Base-by-base conservation (phyloP, 148 eudicot genomes). In the Talinum fruticosum region DNA sequence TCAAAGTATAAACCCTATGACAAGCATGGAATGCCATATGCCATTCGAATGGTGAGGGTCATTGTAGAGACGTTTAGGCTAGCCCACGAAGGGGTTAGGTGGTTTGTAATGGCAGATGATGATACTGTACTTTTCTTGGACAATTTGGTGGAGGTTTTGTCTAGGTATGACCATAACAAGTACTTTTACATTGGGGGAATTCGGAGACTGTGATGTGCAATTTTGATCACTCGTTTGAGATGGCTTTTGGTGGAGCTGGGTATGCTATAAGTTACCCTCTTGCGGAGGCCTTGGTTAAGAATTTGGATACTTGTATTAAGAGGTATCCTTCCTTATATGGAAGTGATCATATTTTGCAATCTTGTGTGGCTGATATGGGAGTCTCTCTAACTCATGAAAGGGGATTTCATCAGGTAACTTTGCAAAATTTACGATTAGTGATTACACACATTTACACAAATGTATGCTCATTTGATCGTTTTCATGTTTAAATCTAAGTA, bases 181-280 rank as follows among this genome's bases (percentile, higher is more conserved):
- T 89, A 88, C 70, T 85, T 71, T 32, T 90, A 92, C 30, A 76
- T 90, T 3, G 97, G 95, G 38, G 85, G 78, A 89, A 80, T 73
- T 81, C 95, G 5, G 95, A 93, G 53, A 57, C 83, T 66, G 36
- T 82, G 5, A 51, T 76, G 19, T 81, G 87, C 2, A 89, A 90
- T 77, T 5, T 68, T 44, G 82, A 47, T 13, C 51, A 79, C 68
- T 83, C 95, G 0, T 93, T 85, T 34, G 84, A 85, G 5, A 87
- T 86, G 90, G 97, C 82, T 0, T 93, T 89, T 86, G 96, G 97
- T 57, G 97, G 97, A 6, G 97, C 80, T 65, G 97, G 96, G n/a
- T 84, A 77, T 81, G 96, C 95, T 44, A 79, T 93, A 71, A 91
- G 97, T 81, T 91, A 85, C 82, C 92, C 93, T 73, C 83, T 93